Evolutionary conservation across 2,329 filamentous ascomycete genomes (phyloP).

Genomic region (Fusarium heterosporum): DNA sequence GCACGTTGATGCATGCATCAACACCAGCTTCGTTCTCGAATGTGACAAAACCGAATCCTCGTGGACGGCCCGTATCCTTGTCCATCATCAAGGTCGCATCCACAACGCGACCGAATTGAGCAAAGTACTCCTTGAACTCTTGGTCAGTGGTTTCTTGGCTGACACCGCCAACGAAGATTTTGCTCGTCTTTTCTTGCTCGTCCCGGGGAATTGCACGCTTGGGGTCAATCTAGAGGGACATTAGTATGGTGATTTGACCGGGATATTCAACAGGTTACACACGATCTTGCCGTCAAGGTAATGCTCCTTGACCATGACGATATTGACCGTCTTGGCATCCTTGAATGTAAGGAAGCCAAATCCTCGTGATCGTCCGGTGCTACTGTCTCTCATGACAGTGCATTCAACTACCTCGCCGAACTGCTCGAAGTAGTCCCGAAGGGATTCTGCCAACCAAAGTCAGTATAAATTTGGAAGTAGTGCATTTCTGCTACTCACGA

Average conservation of each 20-base stretch:
- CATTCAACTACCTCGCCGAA: constrained; percentile 98
- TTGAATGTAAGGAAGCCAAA: constrained; percentile 99
- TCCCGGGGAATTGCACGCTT: constrained; percentile 97
- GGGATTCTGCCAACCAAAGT: constrained; percentile 74
- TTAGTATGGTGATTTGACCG: constrained; percentile 37
- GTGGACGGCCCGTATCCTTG: constrained; percentile 96
- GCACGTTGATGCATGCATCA: too few relatives aligned
- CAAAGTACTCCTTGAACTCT: constrained; percentile 97
- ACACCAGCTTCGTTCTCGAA: constrained; percentile 97
- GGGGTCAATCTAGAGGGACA: constrained; percentile 81
- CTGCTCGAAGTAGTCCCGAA: constrained; percentile 96
- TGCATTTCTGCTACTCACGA: constrained; percentile 69
- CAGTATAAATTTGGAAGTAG: constrained; percentile 11
- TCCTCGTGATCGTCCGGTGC: constrained; percentile 90
- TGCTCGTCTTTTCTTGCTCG: constrained; percentile 97
- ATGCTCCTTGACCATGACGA: constrained; percentile 99
- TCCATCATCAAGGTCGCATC: constrained; percentile 99
- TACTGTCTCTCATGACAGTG: constrained; percentile 98
- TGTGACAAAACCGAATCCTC: constrained; percentile 97
- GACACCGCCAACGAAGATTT: constrained; percentile 98
- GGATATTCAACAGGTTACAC: constrained; percentile 55
- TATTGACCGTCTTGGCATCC: constrained; percentile 97
- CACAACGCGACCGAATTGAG: constrained; percentile 93
- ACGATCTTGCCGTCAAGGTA: constrained; percentile 98
- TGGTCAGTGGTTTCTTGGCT: constrained; percentile 97